Evolutionary conservation across 1,139 yeast genomes (phyloP).

Genomic region (Hyphopichia khmerensis): DNA sequence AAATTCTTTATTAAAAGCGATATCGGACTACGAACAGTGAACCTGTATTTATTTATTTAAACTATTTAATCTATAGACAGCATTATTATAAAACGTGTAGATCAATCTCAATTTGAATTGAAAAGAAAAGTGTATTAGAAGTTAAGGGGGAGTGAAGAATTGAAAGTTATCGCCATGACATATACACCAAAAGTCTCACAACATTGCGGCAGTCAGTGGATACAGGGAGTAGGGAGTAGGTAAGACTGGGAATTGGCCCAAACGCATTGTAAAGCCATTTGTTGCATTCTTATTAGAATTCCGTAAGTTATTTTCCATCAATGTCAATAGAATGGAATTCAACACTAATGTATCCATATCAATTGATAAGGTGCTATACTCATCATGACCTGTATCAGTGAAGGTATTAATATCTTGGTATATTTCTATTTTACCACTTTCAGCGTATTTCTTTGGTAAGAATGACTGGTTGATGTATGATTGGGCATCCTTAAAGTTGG

Average conservation of each 20-base stretch:
- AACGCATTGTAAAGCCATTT: slow-evolving; percentile 8
- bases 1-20: slow-evolving; percentile 44
- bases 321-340: slow-evolving; percentile 26
- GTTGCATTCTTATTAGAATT: background rate
- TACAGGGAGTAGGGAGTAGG: background rate
- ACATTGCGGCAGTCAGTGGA: background rate
- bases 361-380: slow-evolving; percentile 26
- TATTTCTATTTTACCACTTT: slow-evolving; percentile 33
- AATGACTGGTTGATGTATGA: slow-evolving; percentile 17
- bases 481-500: slow-evolving; percentile 31
- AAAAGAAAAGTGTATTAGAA: too few species aligned
- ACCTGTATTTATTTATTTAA: too few species aligned
- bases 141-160: too few species aligned
- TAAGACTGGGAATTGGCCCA: slow-evolving; percentile 2
- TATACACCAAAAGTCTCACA: too few species aligned
- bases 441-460: slow-evolving; percentile 36
- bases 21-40: slow-evolving; percentile 12
- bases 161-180: too few species aligned
- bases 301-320: slow-evolving; percentile 25
- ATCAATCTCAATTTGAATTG: too few species aligned
- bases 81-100: too few species aligned
- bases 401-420: slow-evolving; percentile 28
- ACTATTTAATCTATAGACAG: too few species aligned
- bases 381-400: slow-evolving; percentile 6
- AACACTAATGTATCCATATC: slow-evolving; percentile 35